Base-by-base conservation (phyloP, 768 basidiomycete species). In the Leucocoprinus birnbaumii region DNA sequence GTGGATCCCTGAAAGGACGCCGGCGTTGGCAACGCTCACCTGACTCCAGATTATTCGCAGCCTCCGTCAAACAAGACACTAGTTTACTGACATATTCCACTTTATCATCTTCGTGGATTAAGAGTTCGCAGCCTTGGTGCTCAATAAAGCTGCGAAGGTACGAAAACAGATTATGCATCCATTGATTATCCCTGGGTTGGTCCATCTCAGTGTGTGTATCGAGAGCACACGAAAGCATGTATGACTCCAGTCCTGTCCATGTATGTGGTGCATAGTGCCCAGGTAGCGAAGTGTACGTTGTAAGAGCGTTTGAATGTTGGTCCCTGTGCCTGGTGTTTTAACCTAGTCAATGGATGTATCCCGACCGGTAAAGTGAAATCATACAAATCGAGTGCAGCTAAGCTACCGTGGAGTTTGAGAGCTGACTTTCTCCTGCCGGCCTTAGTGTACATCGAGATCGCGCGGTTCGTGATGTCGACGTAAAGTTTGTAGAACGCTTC, bases 301-400 rank as follows among this genome's bases (percentile, higher is more conserved):
- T 74, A 22, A 91, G 73, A 3, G 93, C 91, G 18, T 73, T 76
- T 5, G 73, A 66, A 26, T 86, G 71, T 14, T 83, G 83, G 34
- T 78, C 80, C 34, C 91, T 87, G 66, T 87, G 80, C 5, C 93
- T 94, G 58, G 11, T 13, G 26, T 35, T n/a, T n/a, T 22, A 24
- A 53, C 40, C 24, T 37, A 31, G 57, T 45, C 45, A 41, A 16
- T 8, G 21, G 21, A 40, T 18, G 24, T 10, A 14, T 31, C 22
- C 14, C n/a, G 16, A 4, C 16, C 25, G n/a, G 38, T 35, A 35
- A 57, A 18, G 49, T 31, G 22, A 19, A 21, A 25, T 72, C 93
- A 59, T 73, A 98, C 96, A 87, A 68, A 60, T 98, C 94, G 35
- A 98, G 79, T 14, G 89, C 91, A 2, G 94, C 96, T 14, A 98